Evolutionary conservation across 2,329 filamentous ascomycete genomes (phyloP).

Genomic region (Raffaelea albimanens): DNA sequence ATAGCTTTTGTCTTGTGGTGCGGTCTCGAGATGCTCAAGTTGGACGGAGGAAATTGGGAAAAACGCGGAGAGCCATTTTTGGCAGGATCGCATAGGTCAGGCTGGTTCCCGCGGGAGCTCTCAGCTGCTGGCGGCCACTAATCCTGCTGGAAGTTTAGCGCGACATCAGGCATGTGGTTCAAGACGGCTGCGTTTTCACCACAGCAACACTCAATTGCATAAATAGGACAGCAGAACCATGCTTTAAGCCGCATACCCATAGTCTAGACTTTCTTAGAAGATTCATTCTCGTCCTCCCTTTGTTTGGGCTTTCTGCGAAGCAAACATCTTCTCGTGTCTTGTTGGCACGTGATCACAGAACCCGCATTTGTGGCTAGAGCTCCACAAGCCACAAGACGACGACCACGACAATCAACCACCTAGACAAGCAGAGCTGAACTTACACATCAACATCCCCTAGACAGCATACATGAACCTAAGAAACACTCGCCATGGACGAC

Average conservation of each 20-base stretch:
- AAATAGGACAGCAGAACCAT: too few relatives aligned
- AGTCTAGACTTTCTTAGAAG: too few relatives aligned
- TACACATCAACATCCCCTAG: neutral
- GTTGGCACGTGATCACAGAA: neutral
- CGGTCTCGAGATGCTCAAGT: too few relatives aligned
- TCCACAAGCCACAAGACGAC: conserved; percentile 1
- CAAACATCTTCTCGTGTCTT: neutral
- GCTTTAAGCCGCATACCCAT: too few relatives aligned
- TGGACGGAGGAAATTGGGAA: neutral
- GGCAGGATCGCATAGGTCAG: neutral
- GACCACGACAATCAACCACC: too few relatives aligned
- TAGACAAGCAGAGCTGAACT: neutral
- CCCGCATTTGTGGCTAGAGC: neutral
- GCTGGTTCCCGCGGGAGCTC: neutral
- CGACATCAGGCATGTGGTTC: too few relatives aligned
- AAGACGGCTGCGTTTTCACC: too few relatives aligned
- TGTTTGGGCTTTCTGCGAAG: too few relatives aligned
- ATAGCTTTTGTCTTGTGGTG: conserved; percentile 12
- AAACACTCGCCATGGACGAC: conserved; percentile 43
- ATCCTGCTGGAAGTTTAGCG: too few relatives aligned
- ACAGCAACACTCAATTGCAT: too few relatives aligned
- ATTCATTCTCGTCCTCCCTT: too few relatives aligned
- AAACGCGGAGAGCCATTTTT: conserved; percentile 2
- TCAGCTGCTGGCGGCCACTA: neutral
- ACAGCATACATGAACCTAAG: neutral